Base-by-base conservation (phyloP, 305 asterid species). In the Rubia tinctorum region DNA sequence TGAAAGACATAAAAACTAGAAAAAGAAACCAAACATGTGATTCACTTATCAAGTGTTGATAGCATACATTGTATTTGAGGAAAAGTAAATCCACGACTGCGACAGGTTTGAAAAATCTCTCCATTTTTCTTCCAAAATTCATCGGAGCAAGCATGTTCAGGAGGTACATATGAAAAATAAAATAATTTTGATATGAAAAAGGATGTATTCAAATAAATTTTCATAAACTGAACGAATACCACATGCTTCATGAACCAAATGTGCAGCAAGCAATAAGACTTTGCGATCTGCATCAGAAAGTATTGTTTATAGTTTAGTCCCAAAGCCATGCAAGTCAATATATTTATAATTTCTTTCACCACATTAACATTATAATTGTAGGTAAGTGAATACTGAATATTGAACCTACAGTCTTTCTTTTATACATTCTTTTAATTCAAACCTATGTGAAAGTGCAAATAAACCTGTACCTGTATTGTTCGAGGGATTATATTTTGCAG, bases 91-190 rank as follows among this genome's bases (percentile, higher is more conserved):
- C 66, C 66, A 64, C 58, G 53, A 63, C 40, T 45, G 72, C 22
- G 13, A 69, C 20, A 8, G 76, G 68, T 69, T 79, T 72, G 45
- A 78, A 69, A 55, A 70, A 1, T 20, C 51, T 3, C 59, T 78
- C 79, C 76, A 70, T 30, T 78, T 78, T 44, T 10, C 72, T 75
- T 64, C 82, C 82, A 74, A 64, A 74, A 78, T 5, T 68, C 65
- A 69, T 1, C 15, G 20, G 71, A 69, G 56, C 75, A 78, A 51
- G 78, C 71, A 43, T 60, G 55, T 61, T 53, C 78, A 73, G 78
- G 78, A 69, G 60, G 49, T 62, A 42, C 59, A 70, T 8, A 6
- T 44, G 25, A 40, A 34, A 56, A 63, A 44, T 20, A 67, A 42
- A 22, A 59, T 42, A 69, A 53, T 58, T 68, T 27, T 2, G 51